phyloP scores from a whole-genome alignment of 305 asterid species.

The Solanum aculeatissimum region DNA sequence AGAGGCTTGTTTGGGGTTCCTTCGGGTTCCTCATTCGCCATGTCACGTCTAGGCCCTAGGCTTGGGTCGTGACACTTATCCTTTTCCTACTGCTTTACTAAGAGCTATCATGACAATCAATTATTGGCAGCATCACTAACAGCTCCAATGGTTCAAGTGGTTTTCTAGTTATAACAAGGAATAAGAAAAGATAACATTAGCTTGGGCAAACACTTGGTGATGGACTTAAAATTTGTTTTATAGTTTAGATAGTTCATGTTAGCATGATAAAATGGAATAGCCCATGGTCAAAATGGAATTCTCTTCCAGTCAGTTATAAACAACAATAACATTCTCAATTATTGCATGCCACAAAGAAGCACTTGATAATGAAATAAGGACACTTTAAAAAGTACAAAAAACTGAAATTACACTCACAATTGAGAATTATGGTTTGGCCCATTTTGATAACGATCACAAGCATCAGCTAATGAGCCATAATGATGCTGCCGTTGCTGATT shows the following conservation, averaged over 20 bases:
- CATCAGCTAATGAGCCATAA: constrained; percentile 63
- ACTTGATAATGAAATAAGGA: background rate
- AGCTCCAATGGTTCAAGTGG: background rate
- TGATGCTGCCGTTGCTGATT: constrained; percentile 96
- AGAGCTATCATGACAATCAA: background rate
- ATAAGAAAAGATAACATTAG: background rate
- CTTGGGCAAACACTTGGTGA: background rate
- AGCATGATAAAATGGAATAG: background rate
- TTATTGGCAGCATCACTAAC: background rate
- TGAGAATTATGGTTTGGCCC: constrained; percentile 44
- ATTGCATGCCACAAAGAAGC: background rate
- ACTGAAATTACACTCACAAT: constrained; percentile 35
- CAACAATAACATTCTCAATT: background rate
- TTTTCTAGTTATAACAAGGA: background rate
- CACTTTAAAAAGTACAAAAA: background rate
- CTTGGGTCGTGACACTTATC: no score
- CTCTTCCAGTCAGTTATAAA: background rate
- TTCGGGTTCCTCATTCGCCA: no score
- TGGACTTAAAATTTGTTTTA: background rate
- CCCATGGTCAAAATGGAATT: background rate
- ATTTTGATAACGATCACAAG: constrained; percentile 51
- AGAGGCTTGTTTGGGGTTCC: no score
- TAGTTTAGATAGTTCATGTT: background rate
- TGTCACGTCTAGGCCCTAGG: no score
- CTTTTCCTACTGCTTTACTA: background rate